phyloP scores from a whole-genome alignment of 176 grass and related monocot genomes.

The Themeda triandra region DNA sequence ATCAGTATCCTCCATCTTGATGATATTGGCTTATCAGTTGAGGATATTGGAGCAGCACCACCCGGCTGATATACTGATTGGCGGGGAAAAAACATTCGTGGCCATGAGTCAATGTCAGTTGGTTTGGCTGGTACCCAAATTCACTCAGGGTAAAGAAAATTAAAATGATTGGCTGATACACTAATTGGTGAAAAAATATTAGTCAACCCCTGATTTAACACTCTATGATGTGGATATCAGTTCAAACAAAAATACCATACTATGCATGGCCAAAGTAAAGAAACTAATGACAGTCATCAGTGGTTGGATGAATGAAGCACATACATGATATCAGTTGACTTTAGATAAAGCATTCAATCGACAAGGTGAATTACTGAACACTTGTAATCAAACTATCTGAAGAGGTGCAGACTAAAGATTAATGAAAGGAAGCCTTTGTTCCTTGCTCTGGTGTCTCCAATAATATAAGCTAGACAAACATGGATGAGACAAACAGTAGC shows the following conservation, averaged over 20 bases:
- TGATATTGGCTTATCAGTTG: constrained; percentile 83
- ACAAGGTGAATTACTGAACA: background rate
- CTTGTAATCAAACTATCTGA: background rate
- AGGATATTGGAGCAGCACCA: constrained; percentile 75
- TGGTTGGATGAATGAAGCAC: background rate
- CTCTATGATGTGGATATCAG: background rate
- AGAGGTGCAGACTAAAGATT: background rate
- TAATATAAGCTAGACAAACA: no score
- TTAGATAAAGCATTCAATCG: background rate
- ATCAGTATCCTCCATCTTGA: constrained; percentile 80
- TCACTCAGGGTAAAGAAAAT: background rate
- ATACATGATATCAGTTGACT: background rate
- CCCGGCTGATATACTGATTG: constrained; percentile 79
- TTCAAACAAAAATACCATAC: background rate
- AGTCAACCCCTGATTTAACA: background rate
- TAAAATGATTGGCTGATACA: constrained; percentile 55
- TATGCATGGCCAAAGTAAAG: background rate
- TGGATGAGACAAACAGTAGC: no score
- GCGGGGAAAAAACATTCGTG: background rate
- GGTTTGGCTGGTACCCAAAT: background rate
- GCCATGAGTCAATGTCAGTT: background rate
- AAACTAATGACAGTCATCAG: background rate
- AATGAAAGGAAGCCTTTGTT: background rate
- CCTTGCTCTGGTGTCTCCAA: no score
- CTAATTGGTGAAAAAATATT: constrained; percentile 28